Evolutionary conservation across 495 filamentous ascomycete genomes (phyloP).

Genomic region (Lasiosphaeris hirsuta): DNA sequence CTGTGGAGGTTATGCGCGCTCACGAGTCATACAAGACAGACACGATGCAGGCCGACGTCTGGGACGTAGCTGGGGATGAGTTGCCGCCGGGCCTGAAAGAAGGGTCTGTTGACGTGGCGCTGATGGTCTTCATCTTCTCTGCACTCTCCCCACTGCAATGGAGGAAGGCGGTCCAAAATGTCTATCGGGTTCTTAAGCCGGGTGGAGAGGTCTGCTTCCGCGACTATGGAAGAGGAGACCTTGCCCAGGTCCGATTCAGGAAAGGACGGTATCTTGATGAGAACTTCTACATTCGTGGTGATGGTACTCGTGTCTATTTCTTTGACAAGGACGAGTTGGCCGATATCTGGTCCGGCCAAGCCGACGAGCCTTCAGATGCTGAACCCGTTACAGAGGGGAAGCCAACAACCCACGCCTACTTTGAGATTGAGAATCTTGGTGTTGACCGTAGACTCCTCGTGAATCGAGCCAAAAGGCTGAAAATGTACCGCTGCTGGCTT

Average conservation of each 20-base stretch:
- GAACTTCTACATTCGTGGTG: constrained; percentile 94
- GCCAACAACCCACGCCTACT: constrained; percentile 31
- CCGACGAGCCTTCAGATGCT: constrained; percentile 8
- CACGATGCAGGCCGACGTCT: constrained; percentile 80
- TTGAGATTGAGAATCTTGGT: constrained; percentile 73
- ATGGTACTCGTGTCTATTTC: constrained; percentile 96
- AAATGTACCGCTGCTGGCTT: constrained; percentile 99
- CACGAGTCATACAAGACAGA: constrained; percentile 61
- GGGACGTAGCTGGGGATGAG: constrained; percentile 72
- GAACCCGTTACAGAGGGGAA: constrained; percentile 25
- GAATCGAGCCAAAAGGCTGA: constrained; percentile 82
- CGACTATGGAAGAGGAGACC: constrained; percentile 91
- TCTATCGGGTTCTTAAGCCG: constrained; percentile 76
- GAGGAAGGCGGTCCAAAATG: constrained; percentile 75
- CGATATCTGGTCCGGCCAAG: constrained; percentile 65
- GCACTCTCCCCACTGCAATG: constrained; percentile 83
- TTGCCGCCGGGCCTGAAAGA: constrained; percentile 74
- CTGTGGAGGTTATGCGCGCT: constrained; percentile 80
- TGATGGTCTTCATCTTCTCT: constrained; percentile 97
- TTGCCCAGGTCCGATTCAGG: constrained; percentile 95
- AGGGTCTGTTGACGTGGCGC: constrained; percentile 78
- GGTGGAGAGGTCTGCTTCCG: constrained; percentile 89
- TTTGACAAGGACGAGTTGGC: constrained; percentile 82
- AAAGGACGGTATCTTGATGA: constrained; percentile 88
- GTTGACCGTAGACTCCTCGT: constrained; percentile 85